phyloP scores from a whole-genome alignment of 139 green algal species.

The Chlorella sorokiniana region DNA sequence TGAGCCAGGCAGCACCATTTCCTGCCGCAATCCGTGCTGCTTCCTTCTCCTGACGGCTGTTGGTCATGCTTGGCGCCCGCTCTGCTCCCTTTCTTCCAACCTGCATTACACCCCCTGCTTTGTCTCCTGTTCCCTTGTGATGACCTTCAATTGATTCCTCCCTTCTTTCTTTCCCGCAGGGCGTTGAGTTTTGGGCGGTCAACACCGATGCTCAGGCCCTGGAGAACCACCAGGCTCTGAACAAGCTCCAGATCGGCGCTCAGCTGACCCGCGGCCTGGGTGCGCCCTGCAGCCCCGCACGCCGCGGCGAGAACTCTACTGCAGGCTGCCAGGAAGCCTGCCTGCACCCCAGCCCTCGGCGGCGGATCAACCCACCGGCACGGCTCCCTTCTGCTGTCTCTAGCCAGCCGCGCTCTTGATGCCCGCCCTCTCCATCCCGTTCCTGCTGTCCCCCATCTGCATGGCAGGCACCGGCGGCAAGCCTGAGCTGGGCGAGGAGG shows the following conservation, averaged over 20 bases:
- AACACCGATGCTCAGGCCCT: conserved; percentile 98
- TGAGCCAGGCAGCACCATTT: conserved; percentile 15
- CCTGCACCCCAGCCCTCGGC: too few species aligned
- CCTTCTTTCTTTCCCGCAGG: conserved; percentile 51
- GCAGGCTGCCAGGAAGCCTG: too few species aligned
- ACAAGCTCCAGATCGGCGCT: conserved; percentile 94
- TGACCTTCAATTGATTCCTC: too few species aligned
- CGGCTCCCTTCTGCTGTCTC: too few species aligned
- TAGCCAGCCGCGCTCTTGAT: too few species aligned
- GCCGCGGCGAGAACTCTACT: too few species aligned
- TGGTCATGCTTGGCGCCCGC: not conserved
- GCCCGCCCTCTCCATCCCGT: not conserved
- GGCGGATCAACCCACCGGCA: too few species aligned
- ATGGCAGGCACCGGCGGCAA: conserved; percentile 89
- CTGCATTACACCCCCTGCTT: not conserved
- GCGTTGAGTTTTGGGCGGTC: conserved; percentile 95
- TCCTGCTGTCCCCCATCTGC: too few species aligned
- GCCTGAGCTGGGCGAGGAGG: conserved; percentile 85
- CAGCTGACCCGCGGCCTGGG: conserved; percentile 91
- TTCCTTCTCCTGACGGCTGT: not conserved
- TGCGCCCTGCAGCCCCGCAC: conserved; percentile 21
- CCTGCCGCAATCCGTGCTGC: not conserved
- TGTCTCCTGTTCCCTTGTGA: not conserved
- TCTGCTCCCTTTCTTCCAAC: not conserved
- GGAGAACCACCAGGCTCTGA: conserved; percentile 74